Evolutionary conservation across 495 filamentous ascomycete species (phyloP).

Genomic region (Neurospora sp.): DNA sequence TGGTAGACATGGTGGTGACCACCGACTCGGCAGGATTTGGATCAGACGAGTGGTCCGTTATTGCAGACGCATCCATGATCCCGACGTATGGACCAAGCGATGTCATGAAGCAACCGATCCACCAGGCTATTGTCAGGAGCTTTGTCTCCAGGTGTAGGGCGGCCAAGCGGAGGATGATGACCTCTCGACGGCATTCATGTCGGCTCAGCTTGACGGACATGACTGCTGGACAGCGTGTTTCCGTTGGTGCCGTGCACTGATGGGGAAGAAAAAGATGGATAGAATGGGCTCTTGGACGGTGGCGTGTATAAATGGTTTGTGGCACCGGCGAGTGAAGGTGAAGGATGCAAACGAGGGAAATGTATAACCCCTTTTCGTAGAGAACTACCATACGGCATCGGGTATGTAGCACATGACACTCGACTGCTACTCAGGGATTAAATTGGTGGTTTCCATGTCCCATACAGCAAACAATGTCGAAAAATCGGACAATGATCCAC

Average conservation of each 20-base stretch:
- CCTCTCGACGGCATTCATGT: background rate
- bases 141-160: conserved; percentile 6
- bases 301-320: background rate
- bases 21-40: background rate
- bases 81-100: conserved; percentile 13
- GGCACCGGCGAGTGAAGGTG: background rate
- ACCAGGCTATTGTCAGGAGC: conserved; percentile 5
- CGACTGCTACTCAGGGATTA: background rate
- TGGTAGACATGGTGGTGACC: background rate
- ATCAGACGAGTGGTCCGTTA: conserved; percentile 13
- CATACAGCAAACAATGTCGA: background rate
- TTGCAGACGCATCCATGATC: conserved; percentile 11
- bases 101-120: conserved; percentile 6
- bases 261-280: background rate
- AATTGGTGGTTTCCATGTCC: background rate
- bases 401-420: background rate
- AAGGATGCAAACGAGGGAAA: background rate
- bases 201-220: background rate
- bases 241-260: background rate
- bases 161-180: conserved; percentile 6
- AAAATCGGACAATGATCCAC: background rate
- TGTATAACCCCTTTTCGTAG: background rate
- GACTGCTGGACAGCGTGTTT: background rate
- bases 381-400: background rate
- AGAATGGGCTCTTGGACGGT: background rate